A percentile compares a stretch with the other conserved stretches of the same genome.
These are phyloP conservation scores for Psilocybe cyanescens DNA, from an alignment of 768 basidiomycete genomes.

Conservation along the genomic window DNA sequence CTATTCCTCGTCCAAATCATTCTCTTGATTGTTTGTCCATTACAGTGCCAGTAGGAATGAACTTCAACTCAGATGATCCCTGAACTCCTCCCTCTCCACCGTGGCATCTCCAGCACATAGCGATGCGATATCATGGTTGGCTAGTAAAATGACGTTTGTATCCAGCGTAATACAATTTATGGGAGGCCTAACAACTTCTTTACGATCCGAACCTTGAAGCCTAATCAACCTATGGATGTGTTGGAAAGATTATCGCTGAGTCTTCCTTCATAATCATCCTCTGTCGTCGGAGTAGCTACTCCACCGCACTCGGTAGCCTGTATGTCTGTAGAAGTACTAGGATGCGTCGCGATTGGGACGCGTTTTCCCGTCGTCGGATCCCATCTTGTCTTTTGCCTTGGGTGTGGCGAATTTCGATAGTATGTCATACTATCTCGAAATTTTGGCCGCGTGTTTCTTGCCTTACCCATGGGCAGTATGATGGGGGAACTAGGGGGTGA, in stretches of 20 bases:
- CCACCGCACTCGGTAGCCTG: too few relatives aligned
- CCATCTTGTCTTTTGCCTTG: constrained; percentile 18
- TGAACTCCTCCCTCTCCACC: too few relatives aligned
- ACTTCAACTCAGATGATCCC: too few relatives aligned
- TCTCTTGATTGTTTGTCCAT: too few relatives aligned
- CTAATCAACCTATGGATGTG: background rate
- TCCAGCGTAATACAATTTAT: too few relatives aligned
- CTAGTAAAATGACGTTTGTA: too few relatives aligned
- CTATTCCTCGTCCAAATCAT: too few relatives aligned
- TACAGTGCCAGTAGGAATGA: too few relatives aligned
- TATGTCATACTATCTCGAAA: background rate
- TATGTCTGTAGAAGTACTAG: background rate
- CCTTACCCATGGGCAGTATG: background rate
- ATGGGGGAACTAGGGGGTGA: background rate
- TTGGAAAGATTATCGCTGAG: background rate
- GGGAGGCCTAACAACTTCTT: too few relatives aligned
- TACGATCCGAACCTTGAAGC: too few relatives aligned
- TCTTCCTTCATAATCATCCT: background rate
- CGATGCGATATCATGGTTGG: too few relatives aligned
- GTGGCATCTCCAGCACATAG: too few relatives aligned
- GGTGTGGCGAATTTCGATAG: background rate
- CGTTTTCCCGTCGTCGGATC: constrained; percentile 13
- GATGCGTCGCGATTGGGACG: background rate
- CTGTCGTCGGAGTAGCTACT: background rate
- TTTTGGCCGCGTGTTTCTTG: background rate